phyloP scores from a whole-genome alignment of 2,329 filamentous ascomycete genomes.

The Colletotrichum destructivum region DNA sequence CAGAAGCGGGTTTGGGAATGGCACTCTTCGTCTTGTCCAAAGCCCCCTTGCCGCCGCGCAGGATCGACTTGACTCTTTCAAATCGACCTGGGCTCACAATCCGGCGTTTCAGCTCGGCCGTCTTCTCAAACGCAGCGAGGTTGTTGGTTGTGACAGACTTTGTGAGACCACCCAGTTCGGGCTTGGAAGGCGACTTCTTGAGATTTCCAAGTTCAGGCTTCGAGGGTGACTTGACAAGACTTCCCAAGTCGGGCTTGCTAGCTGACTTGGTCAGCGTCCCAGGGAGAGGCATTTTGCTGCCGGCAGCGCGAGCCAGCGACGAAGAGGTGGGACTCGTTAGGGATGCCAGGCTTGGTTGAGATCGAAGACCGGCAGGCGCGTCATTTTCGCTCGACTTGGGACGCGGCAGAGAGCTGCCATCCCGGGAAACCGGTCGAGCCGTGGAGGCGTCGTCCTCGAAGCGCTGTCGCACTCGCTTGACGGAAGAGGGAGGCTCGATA shows the following conservation, averaged over 20 bases:
- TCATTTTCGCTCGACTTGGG: slow-evolving; percentile 63
- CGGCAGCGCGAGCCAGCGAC: slow-evolving; percentile 75
- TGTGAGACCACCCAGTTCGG: slow-evolving; percentile 54
- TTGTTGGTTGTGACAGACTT: slow-evolving; percentile 67
- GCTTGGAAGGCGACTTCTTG: slow-evolving; percentile 69
- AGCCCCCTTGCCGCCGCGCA: slow-evolving; percentile 59
- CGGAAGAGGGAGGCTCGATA: slow-evolving; percentile 56
- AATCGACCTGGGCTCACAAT: slow-evolving; percentile 66
- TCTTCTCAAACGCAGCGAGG: slow-evolving; percentile 51
- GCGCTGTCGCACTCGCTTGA: slow-evolving; percentile 81
- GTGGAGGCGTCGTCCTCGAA: slow-evolving; percentile 79
- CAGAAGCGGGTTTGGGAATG: slow-evolving; percentile 61
- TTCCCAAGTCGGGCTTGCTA: slow-evolving; percentile 41
- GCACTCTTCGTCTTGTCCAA: slow-evolving; percentile 60
- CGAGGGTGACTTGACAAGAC: slow-evolving; percentile 62
- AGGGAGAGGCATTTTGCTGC: slow-evolving; percentile 67
- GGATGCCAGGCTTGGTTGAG: slow-evolving; percentile 66
- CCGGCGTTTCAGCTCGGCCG: slow-evolving; percentile 53
- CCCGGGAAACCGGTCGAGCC: slow-evolving; percentile 71
- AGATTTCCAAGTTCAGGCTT: slow-evolving; percentile 58
- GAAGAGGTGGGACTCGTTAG: slow-evolving; percentile 86
- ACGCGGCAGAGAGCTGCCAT: slow-evolving; percentile 64
- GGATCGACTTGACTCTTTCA: slow-evolving; percentile 72
- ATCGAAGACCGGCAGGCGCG: slow-evolving; percentile 53
- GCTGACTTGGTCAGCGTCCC: slow-evolving; percentile 54